These are phyloP conservation scores for Cyclostephanos tholiformis DNA, from an alignment of 108 stramenopile genomes.

Conservation along the genomic window DNA sequence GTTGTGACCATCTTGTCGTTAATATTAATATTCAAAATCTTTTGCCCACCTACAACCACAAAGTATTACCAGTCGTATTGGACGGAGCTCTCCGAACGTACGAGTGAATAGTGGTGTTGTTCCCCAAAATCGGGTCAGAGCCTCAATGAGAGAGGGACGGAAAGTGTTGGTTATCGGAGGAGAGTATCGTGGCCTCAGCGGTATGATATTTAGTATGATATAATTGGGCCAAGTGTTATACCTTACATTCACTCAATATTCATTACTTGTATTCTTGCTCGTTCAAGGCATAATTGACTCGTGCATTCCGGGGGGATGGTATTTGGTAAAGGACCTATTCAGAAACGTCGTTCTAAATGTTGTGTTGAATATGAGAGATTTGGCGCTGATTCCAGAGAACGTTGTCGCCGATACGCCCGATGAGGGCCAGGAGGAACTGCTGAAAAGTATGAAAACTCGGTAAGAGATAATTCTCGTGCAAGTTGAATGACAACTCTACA, in stretches of 20 bases:
- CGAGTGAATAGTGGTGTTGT: constrained; percentile 32
- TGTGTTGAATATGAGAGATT: constrained; percentile 18
- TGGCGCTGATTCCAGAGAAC: constrained; percentile 30
- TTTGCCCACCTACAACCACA: neutral
- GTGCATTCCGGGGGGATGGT: neutral
- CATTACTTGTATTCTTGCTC: neutral
- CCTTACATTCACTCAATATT: neutral
- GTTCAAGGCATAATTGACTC: constrained; percentile 8
- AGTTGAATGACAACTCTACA: neutral
- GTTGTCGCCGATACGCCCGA: neutral
- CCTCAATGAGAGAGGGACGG: constrained; percentile 32
- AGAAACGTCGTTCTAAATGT: constrained; percentile 31
- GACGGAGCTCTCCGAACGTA: constrained; percentile 36
- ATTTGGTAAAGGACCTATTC: constrained; percentile 38
- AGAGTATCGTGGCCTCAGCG: constrained; percentile 39
- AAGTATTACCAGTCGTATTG: constrained; percentile 20
- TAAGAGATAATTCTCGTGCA: constrained; percentile 4
- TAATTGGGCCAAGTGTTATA: neutral
- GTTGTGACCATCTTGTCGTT: neutral
- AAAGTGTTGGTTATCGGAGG: constrained; percentile 44
- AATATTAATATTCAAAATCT: neutral
- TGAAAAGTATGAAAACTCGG: constrained; percentile 19
- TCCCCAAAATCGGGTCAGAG: constrained; percentile 44
- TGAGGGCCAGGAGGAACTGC: constrained; percentile 1
- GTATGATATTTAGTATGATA: neutral